Conservation (phyloP, 768 basidiomycete species). For the Piloderma croceum region DNA sequence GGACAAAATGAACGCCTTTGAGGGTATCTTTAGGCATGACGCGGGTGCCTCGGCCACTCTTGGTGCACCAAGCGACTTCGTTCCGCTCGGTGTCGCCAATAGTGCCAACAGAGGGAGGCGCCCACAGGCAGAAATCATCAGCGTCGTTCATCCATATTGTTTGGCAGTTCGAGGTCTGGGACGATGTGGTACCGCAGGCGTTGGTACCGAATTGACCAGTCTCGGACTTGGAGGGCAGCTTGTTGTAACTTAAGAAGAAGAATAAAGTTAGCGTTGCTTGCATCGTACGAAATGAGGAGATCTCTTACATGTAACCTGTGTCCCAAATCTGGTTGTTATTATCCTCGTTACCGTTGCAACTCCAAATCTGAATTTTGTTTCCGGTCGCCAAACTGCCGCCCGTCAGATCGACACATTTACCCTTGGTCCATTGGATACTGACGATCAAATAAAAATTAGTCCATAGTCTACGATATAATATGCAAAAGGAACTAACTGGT, state of each 20-base stretch:
- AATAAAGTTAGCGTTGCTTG: no score
- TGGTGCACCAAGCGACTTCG: conserved; percentile 74
- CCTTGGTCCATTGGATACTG: conserved; percentile 40
- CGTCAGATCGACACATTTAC: conserved; percentile 46
- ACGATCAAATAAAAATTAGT: no score
- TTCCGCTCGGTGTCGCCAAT: conserved; percentile 67
- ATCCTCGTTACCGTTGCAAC: conserved; percentile 31
- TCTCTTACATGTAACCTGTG: conserved; percentile 43
- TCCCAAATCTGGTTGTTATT: conserved; percentile 51
- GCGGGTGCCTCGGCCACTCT: conserved; percentile 66
- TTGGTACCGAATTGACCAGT: conserved; percentile 62
- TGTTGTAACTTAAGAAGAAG: no score
- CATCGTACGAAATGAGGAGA: no score
- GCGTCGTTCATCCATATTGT: conserved; percentile 59
- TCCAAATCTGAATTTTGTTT: conserved; percentile 46
- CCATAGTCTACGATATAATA: no score
- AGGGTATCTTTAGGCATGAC: conserved; percentile 65
- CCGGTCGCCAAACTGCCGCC: conserved; percentile 36
- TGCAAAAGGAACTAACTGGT: conserved; percentile 20
- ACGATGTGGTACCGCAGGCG: conserved; percentile 55
- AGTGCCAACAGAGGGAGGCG: conserved; percentile 43
- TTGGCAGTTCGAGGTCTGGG: conserved; percentile 61
- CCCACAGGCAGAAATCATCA: conserved; percentile 71
- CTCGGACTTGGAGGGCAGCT: conserved; percentile 47
- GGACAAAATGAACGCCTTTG: conserved; percentile 62